phyloP scores from a whole-genome alignment of 2,329 filamentous ascomycete genomes.

The Xylaria sp. region DNA sequence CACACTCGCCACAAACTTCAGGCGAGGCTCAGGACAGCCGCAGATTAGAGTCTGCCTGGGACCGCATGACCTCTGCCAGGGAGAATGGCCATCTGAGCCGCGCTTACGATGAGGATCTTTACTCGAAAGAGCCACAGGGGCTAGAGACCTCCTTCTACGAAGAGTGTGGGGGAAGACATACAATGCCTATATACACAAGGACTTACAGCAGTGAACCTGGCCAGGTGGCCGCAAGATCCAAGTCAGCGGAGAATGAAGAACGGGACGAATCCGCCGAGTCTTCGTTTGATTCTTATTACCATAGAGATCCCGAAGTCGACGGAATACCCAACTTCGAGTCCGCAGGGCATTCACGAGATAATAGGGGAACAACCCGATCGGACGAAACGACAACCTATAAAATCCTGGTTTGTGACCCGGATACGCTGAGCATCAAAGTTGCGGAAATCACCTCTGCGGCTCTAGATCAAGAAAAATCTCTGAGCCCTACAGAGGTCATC shows the following conservation, averaged over 20 bases:
- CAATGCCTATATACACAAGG: slow-evolving; percentile 36
- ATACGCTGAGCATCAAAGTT: slow-evolving; percentile 50
- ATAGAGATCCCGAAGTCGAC: slow-evolving; percentile 30
- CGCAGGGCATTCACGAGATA: slow-evolving; percentile 6
- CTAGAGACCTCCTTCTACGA: slow-evolving; percentile 44
- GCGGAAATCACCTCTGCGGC: slow-evolving; percentile 57
- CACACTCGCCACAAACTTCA: slow-evolving; percentile 28
- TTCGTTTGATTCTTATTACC: slow-evolving; percentile 18
- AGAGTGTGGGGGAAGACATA: slow-evolving; percentile 36
- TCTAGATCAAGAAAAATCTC: slow-evolving; percentile 41
- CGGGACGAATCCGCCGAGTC: not conserved
- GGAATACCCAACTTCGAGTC: slow-evolving; percentile 19
- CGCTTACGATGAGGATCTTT: slow-evolving; percentile 30
- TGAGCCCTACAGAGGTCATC: slow-evolving; percentile 56
- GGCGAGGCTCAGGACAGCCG: slow-evolving; percentile 23
- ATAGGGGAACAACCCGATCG: slow-evolving; percentile 18
- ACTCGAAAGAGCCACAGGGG: slow-evolving; percentile 43
- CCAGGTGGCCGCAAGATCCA: slow-evolving; percentile 3
- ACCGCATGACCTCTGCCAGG: slow-evolving; percentile 7
- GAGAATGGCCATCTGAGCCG: not conserved
- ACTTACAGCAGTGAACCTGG: slow-evolving; percentile 28
- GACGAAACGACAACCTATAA: slow-evolving; percentile 47
- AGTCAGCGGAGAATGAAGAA: not conserved
- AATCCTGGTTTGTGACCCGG: slow-evolving; percentile 60
- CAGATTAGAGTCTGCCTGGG: slow-evolving; percentile 19